Evolutionary conservation across 2,329 filamentous ascomycete genomes (phyloP).

Genomic region (Talaromyces amestolkiae): DNA sequence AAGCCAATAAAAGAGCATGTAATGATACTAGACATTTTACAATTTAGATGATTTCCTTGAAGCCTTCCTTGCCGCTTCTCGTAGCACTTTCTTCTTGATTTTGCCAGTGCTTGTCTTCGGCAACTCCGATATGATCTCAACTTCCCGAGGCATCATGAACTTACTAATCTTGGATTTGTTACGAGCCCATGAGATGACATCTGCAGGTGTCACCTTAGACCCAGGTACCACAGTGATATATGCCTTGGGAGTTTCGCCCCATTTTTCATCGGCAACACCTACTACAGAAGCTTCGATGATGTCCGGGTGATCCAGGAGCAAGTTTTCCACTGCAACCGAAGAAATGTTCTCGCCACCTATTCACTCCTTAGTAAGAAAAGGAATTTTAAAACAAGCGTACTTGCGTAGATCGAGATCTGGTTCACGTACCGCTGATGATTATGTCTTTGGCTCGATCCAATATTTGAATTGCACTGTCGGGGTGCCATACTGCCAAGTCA

Average conservation of each 20-base stretch:
- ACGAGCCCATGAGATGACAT: slow-evolving; percentile 55
- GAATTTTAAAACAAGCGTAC: not conserved
- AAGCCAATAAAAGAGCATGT: too few relatives aligned
- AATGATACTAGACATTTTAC: too few relatives aligned
- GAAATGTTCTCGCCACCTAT: slow-evolving; percentile 94
- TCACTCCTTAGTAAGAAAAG: not conserved
- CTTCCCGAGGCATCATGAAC: slow-evolving; percentile 69
- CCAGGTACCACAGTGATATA: too few relatives aligned
- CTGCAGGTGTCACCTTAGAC: slow-evolving; percentile 47
- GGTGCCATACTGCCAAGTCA: slow-evolving; percentile 89
- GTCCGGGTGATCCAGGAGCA: slow-evolving; percentile 82
- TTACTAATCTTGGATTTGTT: slow-evolving; percentile 39
- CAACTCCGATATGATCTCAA: slow-evolving; percentile 78
- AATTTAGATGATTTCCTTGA: not conserved
- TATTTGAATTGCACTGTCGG: slow-evolving; percentile 87
- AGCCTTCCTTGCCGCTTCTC: slow-evolving; percentile 73
- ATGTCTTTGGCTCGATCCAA: slow-evolving; percentile 95
- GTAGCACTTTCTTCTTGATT: slow-evolving; percentile 79
- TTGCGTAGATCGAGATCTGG: too few relatives aligned
- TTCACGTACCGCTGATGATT: slow-evolving; percentile 76
- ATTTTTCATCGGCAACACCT: slow-evolving; percentile 79
- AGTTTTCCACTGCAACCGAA: slow-evolving; percentile 83
- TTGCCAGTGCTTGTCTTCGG: slow-evolving; percentile 98
- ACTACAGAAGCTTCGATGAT: slow-evolving; percentile 91
- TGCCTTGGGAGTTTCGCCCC: slow-evolving; percentile 66